These are phyloP conservation scores for Hirsutella thompsonii DNA, from an alignment of 2,329 filamentous ascomycete species.

Conservation along the genomic window DNA sequence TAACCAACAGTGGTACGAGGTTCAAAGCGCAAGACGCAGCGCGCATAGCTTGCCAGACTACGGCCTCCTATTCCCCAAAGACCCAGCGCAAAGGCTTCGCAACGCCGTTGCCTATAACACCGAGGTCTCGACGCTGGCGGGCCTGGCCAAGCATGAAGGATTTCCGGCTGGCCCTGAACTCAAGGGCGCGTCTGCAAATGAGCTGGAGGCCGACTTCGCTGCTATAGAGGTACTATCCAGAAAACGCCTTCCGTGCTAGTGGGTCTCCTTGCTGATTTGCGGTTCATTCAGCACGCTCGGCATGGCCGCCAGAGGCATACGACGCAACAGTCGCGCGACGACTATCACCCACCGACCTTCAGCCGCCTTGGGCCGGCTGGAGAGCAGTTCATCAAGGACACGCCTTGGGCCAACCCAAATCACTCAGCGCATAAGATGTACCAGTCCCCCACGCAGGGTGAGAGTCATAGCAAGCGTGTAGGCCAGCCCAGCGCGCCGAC, in stretches of 20 bases:
- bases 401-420: slow-evolving; percentile 85
- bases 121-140: slow-evolving; percentile 83
- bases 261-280: slow-evolving; percentile 7
- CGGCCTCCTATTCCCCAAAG: slow-evolving; percentile 66
- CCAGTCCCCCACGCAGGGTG: slow-evolving; percentile 18
- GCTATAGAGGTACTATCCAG: slow-evolving; percentile 59
- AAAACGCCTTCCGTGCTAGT: slow-evolving; percentile 1
- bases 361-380: slow-evolving; percentile 51
- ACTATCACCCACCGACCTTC: slow-evolving; percentile 27
- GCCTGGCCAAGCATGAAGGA: slow-evolving; percentile 86
- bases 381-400: slow-evolving; percentile 80
- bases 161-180: slow-evolving; percentile 92
- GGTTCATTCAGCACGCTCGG: slow-evolving; percentile 18
- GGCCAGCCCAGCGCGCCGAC: slow-evolving; percentile 7
- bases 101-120: slow-evolving; percentile 89
- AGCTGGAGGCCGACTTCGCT: slow-evolving; percentile 77
- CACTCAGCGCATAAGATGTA: slow-evolving; percentile 52
- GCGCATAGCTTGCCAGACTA: slow-evolving; percentile 73
- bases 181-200: slow-evolving; percentile 53
- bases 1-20: slow-evolving; percentile 83
- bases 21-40: slow-evolving; percentile 77
- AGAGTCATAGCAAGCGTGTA: slow-evolving; percentile 10
- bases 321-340: slow-evolving; percentile 25
- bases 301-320: slow-evolving; percentile 23
- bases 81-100: slow-evolving; percentile 62